Conservation (phyloP, 2,329 filamentous ascomycete species). For the Daldinia sp. region DNA sequence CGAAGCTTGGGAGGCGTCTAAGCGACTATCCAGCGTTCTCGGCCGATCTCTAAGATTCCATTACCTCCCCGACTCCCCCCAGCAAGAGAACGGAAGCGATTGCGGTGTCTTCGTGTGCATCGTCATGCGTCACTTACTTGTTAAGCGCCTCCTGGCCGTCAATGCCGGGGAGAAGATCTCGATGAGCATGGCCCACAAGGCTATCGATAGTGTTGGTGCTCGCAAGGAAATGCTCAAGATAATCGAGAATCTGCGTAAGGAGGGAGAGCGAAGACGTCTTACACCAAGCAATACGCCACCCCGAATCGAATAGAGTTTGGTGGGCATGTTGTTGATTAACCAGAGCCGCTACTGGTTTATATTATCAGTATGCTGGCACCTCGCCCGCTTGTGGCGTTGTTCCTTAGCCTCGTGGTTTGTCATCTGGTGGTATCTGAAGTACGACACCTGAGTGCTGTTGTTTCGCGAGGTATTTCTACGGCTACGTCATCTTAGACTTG, state of each 20-base stretch:
- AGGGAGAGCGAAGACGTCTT: constrained; percentile 79
- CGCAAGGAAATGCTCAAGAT: constrained; percentile 92
- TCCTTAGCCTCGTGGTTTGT: neutral
- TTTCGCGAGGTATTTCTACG: neutral
- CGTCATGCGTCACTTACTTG: constrained; percentile 91
- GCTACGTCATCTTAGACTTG: neutral
- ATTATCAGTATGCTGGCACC: neutral
- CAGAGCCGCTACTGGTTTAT: neutral
- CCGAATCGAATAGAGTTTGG: constrained; percentile 56
- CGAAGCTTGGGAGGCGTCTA: constrained; percentile 77
- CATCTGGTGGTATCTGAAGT: too few species aligned
- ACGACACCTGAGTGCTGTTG: neutral
- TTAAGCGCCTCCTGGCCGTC: constrained; percentile 83
- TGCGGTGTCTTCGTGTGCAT: constrained; percentile 97
- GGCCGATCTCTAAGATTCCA: constrained; percentile 77
- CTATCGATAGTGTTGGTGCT: constrained; percentile 82
- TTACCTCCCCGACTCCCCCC: constrained; percentile 85
- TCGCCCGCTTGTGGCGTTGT: neutral
- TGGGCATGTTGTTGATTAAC: neutral
- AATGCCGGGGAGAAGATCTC: constrained; percentile 87
- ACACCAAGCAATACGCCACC: constrained; percentile 58
- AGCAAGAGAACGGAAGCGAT: constrained; percentile 92
- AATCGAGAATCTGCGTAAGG: constrained; percentile 87
- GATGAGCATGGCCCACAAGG: constrained; percentile 91
- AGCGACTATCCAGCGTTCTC: constrained; percentile 77